Evolutionary conservation across 1,284 basidiomycete species (phyloP).

Genomic region (Cryptococcus depauperatus): DNA sequence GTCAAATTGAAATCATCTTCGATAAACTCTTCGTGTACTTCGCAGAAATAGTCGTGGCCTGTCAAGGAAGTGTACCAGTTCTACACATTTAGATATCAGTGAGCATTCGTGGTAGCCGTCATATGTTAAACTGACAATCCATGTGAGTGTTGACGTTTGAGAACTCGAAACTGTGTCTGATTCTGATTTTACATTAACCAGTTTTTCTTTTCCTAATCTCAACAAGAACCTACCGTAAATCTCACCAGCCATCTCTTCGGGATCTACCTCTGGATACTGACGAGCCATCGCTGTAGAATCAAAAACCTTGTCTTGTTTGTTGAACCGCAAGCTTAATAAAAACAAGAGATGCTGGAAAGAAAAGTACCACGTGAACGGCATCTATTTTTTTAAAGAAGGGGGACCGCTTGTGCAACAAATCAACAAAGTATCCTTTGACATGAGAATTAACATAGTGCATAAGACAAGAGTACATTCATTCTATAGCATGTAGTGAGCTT

Average conservation of each 20-base stretch:
- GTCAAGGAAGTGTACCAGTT: constrained; percentile 97
- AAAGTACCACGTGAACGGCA: too few relatives aligned
- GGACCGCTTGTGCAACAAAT: too few relatives aligned
- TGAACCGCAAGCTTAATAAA: too few relatives aligned
- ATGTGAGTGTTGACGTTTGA: constrained; percentile 44
- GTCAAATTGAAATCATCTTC: constrained; percentile 99
- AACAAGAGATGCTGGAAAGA: too few relatives aligned
- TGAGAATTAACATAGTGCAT: too few relatives aligned
- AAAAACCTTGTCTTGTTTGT: too few relatives aligned
- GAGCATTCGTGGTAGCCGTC: too few relatives aligned
- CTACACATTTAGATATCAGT: constrained; percentile 14
- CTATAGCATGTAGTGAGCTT: too few relatives aligned
- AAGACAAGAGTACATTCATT: too few relatives aligned
- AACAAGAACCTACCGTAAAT: constrained; percentile 34
- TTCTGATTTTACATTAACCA: constrained; percentile 23
- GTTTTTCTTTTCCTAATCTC: background rate
- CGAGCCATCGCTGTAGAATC: constrained; percentile 5
- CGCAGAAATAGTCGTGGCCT: constrained; percentile 98
- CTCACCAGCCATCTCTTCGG: constrained; percentile 33
- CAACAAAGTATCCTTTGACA: too few relatives aligned
- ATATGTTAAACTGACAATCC: constrained; percentile 44
- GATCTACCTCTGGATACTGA: constrained; percentile 21
- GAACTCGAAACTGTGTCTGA: constrained; percentile 42
- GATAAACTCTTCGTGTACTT: constrained; percentile 97
- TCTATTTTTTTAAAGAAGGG: too few relatives aligned